Percentiles rank a stretch among this genome's conserved stretches.
Evolutionary conservation across 148 eudicot species (phyloP).

Genomic region (Vaccinium macrocarpon): DNA sequence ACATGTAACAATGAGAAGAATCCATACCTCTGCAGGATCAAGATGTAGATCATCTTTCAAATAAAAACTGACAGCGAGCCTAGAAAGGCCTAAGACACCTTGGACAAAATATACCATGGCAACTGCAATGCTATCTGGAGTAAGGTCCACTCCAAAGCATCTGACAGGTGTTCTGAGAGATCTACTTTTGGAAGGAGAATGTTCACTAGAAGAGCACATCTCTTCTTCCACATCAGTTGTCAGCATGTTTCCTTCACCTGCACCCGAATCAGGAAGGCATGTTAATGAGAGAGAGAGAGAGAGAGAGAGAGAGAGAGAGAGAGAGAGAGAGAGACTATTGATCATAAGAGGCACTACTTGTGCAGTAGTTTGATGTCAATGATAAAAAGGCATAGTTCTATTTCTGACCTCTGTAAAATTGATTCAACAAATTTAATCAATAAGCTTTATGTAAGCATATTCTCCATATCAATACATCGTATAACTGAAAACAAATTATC

Average conservation of each 20-base stretch:
- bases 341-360: slow-evolving; percentile 1
- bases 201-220: slow-evolving; percentile 37
- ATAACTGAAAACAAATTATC: not conserved
- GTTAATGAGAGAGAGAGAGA: not conserved
- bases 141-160: slow-evolving; percentile 81
- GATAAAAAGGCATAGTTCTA: not conserved
- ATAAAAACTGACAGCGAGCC: slow-evolving; percentile 96
- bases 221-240: slow-evolving; percentile 46
- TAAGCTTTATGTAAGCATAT: no score
- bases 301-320: not conserved
- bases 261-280: slow-evolving; percentile 28
- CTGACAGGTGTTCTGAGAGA: slow-evolving; percentile 37
- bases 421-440: not conserved
- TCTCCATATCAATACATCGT: not conserved
- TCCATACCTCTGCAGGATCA: slow-evolving; percentile 94
- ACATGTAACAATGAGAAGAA: not conserved
- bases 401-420: slow-evolving; percentile 2
- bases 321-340: not conserved
- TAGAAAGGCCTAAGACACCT: slow-evolving; percentile 92
- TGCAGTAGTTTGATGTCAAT: not conserved
- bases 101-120: slow-evolving; percentile 99
- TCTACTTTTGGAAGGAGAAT: slow-evolving; percentile 35
- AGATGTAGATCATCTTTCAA: slow-evolving; percentile 94
- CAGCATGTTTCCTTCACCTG: slow-evolving; percentile 46
- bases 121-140: slow-evolving; percentile 93